Evolutionary conservation across 148 eudicot species (phyloP).

Genomic region (Tetragonia tetragonoides): DNA sequence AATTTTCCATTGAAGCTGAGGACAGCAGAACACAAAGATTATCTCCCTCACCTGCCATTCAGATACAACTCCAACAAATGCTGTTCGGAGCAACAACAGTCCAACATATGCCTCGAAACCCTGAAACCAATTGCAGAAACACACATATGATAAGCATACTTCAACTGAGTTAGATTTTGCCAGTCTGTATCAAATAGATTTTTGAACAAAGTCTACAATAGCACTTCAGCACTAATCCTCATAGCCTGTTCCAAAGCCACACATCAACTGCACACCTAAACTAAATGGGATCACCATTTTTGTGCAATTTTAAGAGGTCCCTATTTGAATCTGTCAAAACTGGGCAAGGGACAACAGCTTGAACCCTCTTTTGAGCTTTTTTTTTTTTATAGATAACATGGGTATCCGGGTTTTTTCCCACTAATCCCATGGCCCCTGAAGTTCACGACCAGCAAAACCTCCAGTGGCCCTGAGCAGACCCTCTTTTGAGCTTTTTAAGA

Average conservation of each 20-base stretch:
- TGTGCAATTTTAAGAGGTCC: not conserved
- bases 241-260: not conserved
- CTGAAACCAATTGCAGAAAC: conserved; percentile 24
- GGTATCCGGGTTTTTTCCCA: no score
- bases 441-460: no score
- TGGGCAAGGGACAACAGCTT: not conserved
- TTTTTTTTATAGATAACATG: no score
- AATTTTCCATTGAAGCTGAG: not conserved
- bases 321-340: not conserved
- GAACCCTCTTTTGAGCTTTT: no score
- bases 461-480: no score
- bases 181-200: not conserved
- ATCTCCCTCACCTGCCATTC: conserved; percentile 48
- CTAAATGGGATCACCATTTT: not conserved
- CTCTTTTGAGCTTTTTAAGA: no score
- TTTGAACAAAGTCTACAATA: not conserved
- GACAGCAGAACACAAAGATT: not conserved
- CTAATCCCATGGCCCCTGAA: no score
- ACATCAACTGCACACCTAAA: not conserved
- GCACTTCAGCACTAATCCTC: not conserved
- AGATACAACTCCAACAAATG: conserved; percentile 45
- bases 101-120: conserved; percentile 60
- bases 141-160: not conserved
- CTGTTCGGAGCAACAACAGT: conserved; percentile 38
- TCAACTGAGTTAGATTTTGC: not conserved